These are phyloP conservation scores for Chalara sp. DNA, from an alignment of 2,329 filamentous ascomycete genomes.

Conservation along the genomic window DNA sequence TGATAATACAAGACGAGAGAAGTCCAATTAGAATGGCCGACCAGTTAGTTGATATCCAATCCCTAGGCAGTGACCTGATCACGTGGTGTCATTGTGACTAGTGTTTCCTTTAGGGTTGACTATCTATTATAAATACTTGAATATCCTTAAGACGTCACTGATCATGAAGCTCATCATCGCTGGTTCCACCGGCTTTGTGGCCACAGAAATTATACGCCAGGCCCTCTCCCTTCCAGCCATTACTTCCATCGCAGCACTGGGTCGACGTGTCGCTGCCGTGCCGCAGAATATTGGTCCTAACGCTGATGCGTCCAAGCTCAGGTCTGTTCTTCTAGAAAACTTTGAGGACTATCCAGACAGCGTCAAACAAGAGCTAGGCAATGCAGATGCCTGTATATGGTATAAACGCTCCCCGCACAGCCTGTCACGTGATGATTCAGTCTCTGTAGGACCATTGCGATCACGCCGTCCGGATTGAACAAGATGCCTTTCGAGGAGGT, in stretches of 20 bases:
- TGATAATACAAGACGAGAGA: no score
- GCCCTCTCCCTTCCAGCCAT: constrained; percentile 23
- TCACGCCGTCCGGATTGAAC: constrained; percentile 32
- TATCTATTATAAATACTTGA: no score
- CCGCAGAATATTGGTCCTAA: constrained; percentile 5
- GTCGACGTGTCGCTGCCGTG: constrained; percentile 11
- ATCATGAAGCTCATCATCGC: constrained; percentile 31
- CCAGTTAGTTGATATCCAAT: no score
- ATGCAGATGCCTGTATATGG: constrained; percentile 32
- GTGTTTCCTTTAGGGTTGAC: no score
- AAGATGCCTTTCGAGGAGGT: constrained; percentile 30
- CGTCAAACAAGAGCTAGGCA: constrained; percentile 24
- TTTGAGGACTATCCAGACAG: constrained; percentile 28
- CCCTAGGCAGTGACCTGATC: no score
- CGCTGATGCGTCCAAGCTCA: constrained; percentile 23
- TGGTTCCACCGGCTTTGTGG: constrained; percentile 29
- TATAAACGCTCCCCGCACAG: constrained; percentile 9
- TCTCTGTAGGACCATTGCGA: constrained; percentile 33
- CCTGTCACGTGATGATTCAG: neutral
- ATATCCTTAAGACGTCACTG: neutral
- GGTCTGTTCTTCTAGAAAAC: constrained; percentile 24
- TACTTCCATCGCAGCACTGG: constrained; percentile 25
- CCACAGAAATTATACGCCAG: constrained; percentile 30
- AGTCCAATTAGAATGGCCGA: no score
- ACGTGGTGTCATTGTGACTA: no score